A percentile compares a stretch with the other conserved stretches of the same genome.
Conservation (phyloP, 2,329 filamentous ascomycete genomes). For the Calonectria pteridis region DNA sequence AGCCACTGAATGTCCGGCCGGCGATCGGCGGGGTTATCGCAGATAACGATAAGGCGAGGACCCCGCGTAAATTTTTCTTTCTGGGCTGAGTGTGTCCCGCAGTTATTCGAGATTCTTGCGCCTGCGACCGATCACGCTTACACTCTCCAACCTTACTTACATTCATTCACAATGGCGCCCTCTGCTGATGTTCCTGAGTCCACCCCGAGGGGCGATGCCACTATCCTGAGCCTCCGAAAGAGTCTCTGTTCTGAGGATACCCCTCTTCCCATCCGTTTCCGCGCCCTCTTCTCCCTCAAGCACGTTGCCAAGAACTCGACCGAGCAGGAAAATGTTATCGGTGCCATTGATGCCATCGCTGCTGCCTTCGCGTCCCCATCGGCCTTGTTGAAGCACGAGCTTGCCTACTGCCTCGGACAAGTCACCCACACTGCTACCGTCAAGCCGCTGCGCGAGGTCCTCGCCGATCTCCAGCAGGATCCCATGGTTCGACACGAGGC, state of each 20-base stretch:
- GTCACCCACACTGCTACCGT: slow-evolving; percentile 83
- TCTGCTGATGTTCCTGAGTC: slow-evolving; percentile 38
- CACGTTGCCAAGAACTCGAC: slow-evolving; percentile 81
- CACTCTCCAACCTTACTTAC: slow-evolving; percentile 16
- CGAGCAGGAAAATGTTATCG: slow-evolving; percentile 67
- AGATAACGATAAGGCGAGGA: slow-evolving; percentile 46
- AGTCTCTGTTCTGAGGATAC: slow-evolving; percentile 84
- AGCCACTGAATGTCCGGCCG: slow-evolving; percentile 4
- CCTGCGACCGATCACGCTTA: slow-evolving; percentile 26
- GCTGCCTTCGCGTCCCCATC: slow-evolving; percentile 88
- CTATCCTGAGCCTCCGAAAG: slow-evolving; percentile 75
- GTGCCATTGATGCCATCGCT: slow-evolving; percentile 83
- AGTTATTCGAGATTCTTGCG: slow-evolving; percentile 24
- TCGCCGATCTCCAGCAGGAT: slow-evolving; percentile 86
- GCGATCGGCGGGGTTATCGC: slow-evolving; percentile 32
- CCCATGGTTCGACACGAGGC: slow-evolving; percentile 97
- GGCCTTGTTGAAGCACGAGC: slow-evolving; percentile 93
- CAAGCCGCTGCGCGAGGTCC: slow-evolving; percentile 77
- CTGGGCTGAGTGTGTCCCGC: slow-evolving; percentile 30
- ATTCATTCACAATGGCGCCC: slow-evolving; percentile 42
- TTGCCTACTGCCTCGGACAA: slow-evolving; percentile 97
- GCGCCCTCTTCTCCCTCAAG: slow-evolving; percentile 97
- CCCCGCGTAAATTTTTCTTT: slow-evolving; percentile 54
- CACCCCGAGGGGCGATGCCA: slow-evolving; percentile 50
- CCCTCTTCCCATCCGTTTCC: slow-evolving; percentile 89